Percentiles rank a stretch among this genome's conserved stretches.
Evolutionary conservation across 2,329 filamentous ascomycete genomes (phyloP).

Genomic region (Golovinomyces cichoracearum): DNA sequence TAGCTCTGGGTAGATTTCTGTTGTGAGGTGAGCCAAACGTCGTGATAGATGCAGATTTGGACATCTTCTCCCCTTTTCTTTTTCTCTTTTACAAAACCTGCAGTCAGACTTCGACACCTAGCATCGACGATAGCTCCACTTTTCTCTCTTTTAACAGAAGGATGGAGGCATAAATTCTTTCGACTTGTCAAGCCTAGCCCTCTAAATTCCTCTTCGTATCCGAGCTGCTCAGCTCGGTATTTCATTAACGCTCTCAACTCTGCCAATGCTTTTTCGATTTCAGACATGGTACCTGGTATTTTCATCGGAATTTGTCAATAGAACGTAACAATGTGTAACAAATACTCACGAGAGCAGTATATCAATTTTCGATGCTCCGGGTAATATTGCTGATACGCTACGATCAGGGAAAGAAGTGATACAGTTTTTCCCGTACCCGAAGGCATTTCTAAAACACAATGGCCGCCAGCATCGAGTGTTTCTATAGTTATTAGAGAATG

Average conservation of each 20-base stretch:
- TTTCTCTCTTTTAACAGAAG: slow-evolving; percentile 87
- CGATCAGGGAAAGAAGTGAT: slow-evolving; percentile 76
- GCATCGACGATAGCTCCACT: slow-evolving; percentile 84
- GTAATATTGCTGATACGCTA: slow-evolving; percentile 86
- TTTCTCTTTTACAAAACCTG: slow-evolving; percentile 92
- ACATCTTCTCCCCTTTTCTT: slow-evolving; percentile 88
- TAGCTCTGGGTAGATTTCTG: slow-evolving; percentile 5
- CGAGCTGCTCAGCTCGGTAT: slow-evolving; percentile 72
- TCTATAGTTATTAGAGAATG: slow-evolving; percentile 14
- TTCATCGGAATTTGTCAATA: neutral
- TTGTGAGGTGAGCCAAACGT: slow-evolving; percentile 25
- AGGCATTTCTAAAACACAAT: slow-evolving; percentile 96
- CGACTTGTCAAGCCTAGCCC: slow-evolving; percentile 81
- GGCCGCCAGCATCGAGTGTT: slow-evolving; percentile 78
- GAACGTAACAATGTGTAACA: neutral
- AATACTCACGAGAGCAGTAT: slow-evolving; percentile 59
- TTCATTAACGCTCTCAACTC: slow-evolving; percentile 88
- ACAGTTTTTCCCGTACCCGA: slow-evolving; percentile 96
- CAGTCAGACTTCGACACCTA: slow-evolving; percentile 81
- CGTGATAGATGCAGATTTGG: slow-evolving; percentile 84
- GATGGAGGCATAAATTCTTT: slow-evolving; percentile 91
- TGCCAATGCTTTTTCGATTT: slow-evolving; percentile 90
- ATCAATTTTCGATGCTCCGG: slow-evolving; percentile 88
- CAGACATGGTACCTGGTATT: slow-evolving; percentile 66
- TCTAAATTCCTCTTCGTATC: slow-evolving; percentile 72